Conservation (phyloP, 352 stramenopile genomes). For the Pythium periplocum region DNA sequence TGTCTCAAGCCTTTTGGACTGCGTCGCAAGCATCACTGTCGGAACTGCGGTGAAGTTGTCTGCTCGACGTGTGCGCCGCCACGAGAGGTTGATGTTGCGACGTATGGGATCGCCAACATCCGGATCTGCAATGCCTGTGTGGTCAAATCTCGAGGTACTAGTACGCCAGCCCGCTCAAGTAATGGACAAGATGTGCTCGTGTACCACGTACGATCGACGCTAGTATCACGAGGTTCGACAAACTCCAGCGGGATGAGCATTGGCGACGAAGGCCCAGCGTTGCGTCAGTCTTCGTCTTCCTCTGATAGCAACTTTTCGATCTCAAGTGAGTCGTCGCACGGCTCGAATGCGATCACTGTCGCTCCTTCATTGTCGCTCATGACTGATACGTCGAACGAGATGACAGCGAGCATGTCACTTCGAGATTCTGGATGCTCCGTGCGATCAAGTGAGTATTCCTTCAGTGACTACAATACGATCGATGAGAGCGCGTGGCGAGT, state of each 20-base stretch:
- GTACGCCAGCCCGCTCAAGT: constrained; percentile 7
- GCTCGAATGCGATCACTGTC: no score
- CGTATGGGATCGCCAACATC: constrained; percentile 24
- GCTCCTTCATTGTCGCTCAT: background rate
- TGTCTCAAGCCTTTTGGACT: constrained; percentile 63
- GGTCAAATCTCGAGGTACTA: constrained; percentile 29
- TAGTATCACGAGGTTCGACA: constrained; percentile 26
- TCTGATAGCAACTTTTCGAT: constrained; percentile 22
- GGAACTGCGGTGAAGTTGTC: constrained; percentile 69
- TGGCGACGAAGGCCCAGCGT: constrained; percentile 10
- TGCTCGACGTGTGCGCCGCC: constrained; percentile 59
- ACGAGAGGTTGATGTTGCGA: constrained; percentile 39
- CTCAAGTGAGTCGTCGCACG: constrained; percentile 7
- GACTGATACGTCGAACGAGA: no score
- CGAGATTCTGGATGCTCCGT: constrained; percentile 23
- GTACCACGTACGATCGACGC: constrained; percentile 29
- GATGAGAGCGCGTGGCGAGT: constrained; percentile 25
- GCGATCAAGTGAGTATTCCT: constrained; percentile 50
- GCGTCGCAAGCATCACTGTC: constrained; percentile 58
- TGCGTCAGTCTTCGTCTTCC: constrained; percentile 7
- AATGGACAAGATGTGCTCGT: constrained; percentile 32
- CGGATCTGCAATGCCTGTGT: constrained; percentile 70
- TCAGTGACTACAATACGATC: constrained; percentile 57
- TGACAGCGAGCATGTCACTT: background rate
- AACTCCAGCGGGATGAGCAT: constrained; percentile 23